A percentile compares a stretch with the other conserved stretches of the same genome.
phyloP scores from a whole-genome alignment of 805 yeast genomes.

The Vanderwaltozyma tropicalis region DNA sequence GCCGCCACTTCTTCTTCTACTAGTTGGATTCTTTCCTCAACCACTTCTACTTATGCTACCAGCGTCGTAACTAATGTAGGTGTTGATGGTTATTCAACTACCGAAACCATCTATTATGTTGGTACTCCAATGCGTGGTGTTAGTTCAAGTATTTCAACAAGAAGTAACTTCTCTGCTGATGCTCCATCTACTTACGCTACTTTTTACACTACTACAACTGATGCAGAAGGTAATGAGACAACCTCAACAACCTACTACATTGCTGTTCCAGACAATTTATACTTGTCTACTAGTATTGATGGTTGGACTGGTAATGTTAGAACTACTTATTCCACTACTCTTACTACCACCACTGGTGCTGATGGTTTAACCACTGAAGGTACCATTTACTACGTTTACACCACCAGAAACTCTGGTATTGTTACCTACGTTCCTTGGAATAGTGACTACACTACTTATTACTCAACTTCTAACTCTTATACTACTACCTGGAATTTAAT shows the following conservation, averaged over 20 bases:
- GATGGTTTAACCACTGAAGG: not conserved
- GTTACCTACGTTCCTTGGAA: constrained; percentile 2
- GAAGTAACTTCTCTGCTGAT: not conserved
- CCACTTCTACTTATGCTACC: not conserved
- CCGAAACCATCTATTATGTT: constrained; percentile 1
- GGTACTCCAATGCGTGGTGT: not conserved
- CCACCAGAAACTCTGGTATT: not conserved
- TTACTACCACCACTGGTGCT: not conserved
- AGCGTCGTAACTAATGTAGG: not conserved
- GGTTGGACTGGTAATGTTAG: constrained; percentile 1
- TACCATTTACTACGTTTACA: not conserved
- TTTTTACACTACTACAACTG: not conserved
- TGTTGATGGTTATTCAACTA: not conserved
- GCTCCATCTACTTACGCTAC: not conserved
- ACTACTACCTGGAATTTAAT: not conserved
- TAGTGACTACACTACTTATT: constrained; percentile 1
- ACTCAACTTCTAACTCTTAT: not conserved
- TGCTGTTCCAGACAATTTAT: not conserved
- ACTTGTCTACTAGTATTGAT: not conserved
- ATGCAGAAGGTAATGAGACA: not conserved
- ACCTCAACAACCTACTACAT: not conserved
- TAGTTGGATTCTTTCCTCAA: not conserved
- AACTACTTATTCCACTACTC: not conserved
- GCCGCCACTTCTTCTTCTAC: not conserved
- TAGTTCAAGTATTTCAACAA: not conserved